phyloP scores from a whole-genome alignment of 495 filamentous ascomycete species.

The Tirmania nivea region DNA sequence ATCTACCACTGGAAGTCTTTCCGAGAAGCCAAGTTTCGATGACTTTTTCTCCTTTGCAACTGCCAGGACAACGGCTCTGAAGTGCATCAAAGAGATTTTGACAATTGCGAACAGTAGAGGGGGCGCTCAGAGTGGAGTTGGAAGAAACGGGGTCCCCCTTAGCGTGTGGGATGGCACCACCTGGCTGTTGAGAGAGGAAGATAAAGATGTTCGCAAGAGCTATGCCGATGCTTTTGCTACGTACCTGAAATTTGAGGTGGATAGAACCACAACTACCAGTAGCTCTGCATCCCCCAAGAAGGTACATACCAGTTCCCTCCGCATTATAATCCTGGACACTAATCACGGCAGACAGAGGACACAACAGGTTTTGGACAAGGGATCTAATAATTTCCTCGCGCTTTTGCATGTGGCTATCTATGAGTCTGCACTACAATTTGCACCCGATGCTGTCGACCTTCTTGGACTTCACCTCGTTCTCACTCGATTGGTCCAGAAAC shows the following conservation, averaged over 20 bases:
- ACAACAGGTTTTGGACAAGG: background rate
- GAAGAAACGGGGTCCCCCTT: slow-evolving; percentile 49
- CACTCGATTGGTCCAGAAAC: slow-evolving; percentile 42
- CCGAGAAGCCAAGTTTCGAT: slow-evolving; percentile 17
- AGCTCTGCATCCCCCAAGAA: slow-evolving; percentile 27
- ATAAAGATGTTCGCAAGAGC: slow-evolving; percentile 52
- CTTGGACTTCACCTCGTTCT: slow-evolving; percentile 56
- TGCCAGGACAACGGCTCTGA: slow-evolving; percentile 55
- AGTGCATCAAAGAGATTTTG: slow-evolving; percentile 58
- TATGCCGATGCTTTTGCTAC: slow-evolving; percentile 63
- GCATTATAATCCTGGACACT: background rate
- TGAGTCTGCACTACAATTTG: slow-evolving; percentile 53
- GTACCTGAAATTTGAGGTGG: slow-evolving; percentile 50
- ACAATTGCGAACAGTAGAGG: slow-evolving; percentile 32
- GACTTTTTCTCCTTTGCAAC: slow-evolving; percentile 51
- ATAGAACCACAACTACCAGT: slow-evolving; percentile 26
- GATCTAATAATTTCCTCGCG: slow-evolving; percentile 39
- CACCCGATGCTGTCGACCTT: slow-evolving; percentile 47
- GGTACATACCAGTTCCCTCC: background rate
- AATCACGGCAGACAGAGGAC: background rate
- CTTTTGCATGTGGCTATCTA: slow-evolving; percentile 74
- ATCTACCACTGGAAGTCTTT: background rate
- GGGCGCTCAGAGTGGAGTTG: slow-evolving; percentile 29
- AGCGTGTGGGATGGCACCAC: slow-evolving; percentile 82
- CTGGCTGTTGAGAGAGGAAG: slow-evolving; percentile 60